These are phyloP conservation scores for Pythium myriotylum DNA, from an alignment of 352 stramenopile species.

Conservation along the genomic window DNA sequence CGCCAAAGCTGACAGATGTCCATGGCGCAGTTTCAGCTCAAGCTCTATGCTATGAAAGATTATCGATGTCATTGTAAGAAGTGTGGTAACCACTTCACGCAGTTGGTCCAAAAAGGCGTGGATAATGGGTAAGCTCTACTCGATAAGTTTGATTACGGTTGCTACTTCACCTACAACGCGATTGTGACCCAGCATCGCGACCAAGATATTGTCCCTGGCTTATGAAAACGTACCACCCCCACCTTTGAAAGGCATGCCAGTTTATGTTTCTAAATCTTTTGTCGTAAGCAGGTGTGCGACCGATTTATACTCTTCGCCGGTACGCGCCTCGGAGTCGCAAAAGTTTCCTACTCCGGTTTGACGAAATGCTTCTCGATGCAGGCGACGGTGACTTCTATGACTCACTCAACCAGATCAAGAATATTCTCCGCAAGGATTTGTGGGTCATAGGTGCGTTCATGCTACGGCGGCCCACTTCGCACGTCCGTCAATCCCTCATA, in stretches of 20 bases:
- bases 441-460: constrained; percentile 75
- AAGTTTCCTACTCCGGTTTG: no score
- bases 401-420: constrained; percentile 79
- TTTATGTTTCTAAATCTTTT: not conserved
- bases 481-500: not conserved
- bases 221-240: constrained; percentile 73
- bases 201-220: constrained; percentile 83
- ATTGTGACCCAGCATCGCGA: constrained; percentile 68
- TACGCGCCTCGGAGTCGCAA: constrained; percentile 21
- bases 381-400: constrained; percentile 89
- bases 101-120: constrained; percentile 86
- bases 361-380: constrained; percentile 15
- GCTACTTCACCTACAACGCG: not conserved
- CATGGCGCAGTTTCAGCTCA: constrained; percentile 75
- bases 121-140: constrained; percentile 88
- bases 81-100: constrained; percentile 66
- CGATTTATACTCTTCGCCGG: constrained; percentile 83
- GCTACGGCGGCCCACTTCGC: not conserved
- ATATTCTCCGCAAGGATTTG: constrained; percentile 82
- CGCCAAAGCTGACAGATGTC: not conserved
- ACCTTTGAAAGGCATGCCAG: not conserved
- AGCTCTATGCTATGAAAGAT: constrained; percentile 85
- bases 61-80: constrained; percentile 69
- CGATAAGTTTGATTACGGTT: no score
- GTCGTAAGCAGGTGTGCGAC: constrained; percentile 63